These are phyloP conservation scores for Ostreobium quekettii DNA, from an alignment of 139 green algal genomes.

Conservation along the genomic window DNA sequence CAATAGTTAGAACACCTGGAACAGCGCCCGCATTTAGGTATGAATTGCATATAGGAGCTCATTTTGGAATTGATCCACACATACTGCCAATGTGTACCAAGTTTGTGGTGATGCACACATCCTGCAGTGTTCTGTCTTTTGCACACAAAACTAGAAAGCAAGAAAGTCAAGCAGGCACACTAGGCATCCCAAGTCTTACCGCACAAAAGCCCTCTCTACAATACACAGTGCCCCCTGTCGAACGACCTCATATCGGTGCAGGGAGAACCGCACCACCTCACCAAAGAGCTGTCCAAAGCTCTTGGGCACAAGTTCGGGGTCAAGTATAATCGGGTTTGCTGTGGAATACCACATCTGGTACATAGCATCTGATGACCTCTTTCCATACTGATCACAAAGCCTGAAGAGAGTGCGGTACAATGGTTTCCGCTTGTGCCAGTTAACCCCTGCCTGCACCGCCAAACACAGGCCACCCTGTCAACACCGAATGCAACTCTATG, in stretches of 20 bases:
- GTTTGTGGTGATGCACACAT: too few relatives aligned
- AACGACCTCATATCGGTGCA: slow-evolving; percentile 4
- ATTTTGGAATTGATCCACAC: too few relatives aligned
- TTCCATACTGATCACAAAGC: background rate
- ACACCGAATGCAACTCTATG: too few relatives aligned
- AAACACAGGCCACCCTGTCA: too few relatives aligned
- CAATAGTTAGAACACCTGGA: too few relatives aligned
- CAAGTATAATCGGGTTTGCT: background rate
- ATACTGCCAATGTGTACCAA: too few relatives aligned
- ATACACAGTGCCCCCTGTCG: background rate
- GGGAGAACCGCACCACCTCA: background rate
- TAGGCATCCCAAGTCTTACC: too few relatives aligned
- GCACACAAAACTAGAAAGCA: too few relatives aligned
- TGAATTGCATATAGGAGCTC: too few relatives aligned
- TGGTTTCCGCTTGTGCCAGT: slow-evolving; percentile 6
- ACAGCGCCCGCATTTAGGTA: too few relatives aligned
- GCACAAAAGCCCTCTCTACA: background rate
- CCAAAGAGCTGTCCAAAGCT: background rate
- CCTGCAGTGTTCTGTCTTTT: too few relatives aligned
- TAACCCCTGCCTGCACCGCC: background rate
- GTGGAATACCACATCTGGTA: background rate
- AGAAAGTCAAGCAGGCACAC: too few relatives aligned
- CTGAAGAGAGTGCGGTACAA: background rate
- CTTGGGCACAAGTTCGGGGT: background rate
- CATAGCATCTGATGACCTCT: background rate